Conservation (phyloP, 371 early-diverging fungal genomes). For the Syncephalastrum monosporum region DNA sequence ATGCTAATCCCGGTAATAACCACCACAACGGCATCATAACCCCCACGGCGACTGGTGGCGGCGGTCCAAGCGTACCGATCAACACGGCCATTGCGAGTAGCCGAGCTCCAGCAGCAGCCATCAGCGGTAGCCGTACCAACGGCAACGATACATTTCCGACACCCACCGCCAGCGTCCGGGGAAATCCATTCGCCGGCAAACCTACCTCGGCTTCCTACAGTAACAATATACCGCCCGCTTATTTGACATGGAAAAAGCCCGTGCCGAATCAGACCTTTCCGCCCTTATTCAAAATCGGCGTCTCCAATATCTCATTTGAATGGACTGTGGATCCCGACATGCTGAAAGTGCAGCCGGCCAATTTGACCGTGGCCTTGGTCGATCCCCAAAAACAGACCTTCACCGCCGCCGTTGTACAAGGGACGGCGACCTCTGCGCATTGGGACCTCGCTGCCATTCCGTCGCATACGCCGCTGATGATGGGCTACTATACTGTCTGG, state of each 20-base stretch:
- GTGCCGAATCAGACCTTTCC: conserved; percentile 44
- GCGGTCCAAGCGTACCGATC: background rate
- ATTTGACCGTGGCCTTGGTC: conserved; percentile 42
- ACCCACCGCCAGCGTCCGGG: background rate
- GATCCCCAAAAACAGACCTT: conserved; percentile 45
- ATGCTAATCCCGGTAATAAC: too few relatives aligned
- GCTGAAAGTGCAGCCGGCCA: conserved; percentile 41
- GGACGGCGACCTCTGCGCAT: conserved; percentile 41
- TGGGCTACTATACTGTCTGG: conserved; percentile 47
- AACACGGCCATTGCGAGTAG: conserved; percentile 15
- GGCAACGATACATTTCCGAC: background rate
- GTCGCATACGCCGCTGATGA: conserved; percentile 36
- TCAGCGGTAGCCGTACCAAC: conserved; percentile 7
- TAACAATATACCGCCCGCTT: conserved; percentile 42
- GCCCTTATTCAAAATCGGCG: conserved; percentile 44
- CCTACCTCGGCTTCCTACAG: conserved; percentile 38
- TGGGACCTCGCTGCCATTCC: conserved; percentile 40
- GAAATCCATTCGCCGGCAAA: conserved; percentile 37
- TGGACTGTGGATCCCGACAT: conserved; percentile 41
- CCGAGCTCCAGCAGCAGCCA: conserved; percentile 4
- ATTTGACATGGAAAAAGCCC: conserved; percentile 50
- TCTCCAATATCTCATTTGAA: conserved; percentile 42
- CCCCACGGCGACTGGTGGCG: background rate
- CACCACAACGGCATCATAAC: too few relatives aligned
- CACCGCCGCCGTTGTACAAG: conserved; percentile 37